Evolutionary conservation across 2,329 filamentous ascomycete genomes (phyloP).

Genomic region (Arachnomyces sp.): DNA sequence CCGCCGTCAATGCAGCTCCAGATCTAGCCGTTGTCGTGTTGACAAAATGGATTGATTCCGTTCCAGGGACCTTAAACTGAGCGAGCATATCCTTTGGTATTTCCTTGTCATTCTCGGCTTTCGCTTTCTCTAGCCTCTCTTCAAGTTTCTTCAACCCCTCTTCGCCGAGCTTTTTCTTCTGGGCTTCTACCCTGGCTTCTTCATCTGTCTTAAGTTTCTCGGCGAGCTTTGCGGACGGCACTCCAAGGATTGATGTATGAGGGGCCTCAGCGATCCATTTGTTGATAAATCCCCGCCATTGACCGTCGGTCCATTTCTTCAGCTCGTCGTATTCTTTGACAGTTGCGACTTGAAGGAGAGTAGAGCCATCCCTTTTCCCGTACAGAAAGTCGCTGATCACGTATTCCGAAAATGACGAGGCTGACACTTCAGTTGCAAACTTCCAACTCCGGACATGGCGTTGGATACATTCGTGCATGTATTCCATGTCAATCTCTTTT

Average conservation of each 20-base stretch:
- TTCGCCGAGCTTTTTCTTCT: conserved; percentile 71
- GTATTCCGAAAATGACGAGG: conserved; percentile 72
- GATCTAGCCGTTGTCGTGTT: conserved; percentile 76
- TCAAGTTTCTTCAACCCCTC: conserved; percentile 70
- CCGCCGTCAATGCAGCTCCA: conserved; percentile 66
- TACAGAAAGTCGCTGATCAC: conserved; percentile 92
- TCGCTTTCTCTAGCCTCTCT: conserved; percentile 71
- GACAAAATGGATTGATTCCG: conserved; percentile 92
- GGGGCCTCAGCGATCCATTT: conserved; percentile 80
- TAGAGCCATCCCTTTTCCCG: conserved; percentile 75
- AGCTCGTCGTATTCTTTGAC: conserved; percentile 57
- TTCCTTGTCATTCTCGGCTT: conserved; percentile 77
- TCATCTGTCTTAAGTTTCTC: conserved; percentile 77
- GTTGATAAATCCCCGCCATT: conserved; percentile 76
- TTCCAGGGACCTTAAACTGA: conserved; percentile 71
- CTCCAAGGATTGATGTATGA: conserved; percentile 81
- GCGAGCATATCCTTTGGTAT: conserved; percentile 79
- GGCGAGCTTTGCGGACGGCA: conserved; percentile 72
- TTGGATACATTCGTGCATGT: conserved; percentile 79
- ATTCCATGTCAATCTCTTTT: conserved; percentile 79
- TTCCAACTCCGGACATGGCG: conserved; percentile 75
- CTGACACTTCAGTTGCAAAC: conserved; percentile 72
- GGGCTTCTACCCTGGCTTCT: conserved; percentile 65
- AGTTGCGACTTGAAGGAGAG: conserved; percentile 52
- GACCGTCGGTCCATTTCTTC: conserved; percentile 68